These are phyloP conservation scores for Fistulinella staudtii DNA, from an alignment of 1,284 basidiomycete species.

Conservation along the genomic window DNA sequence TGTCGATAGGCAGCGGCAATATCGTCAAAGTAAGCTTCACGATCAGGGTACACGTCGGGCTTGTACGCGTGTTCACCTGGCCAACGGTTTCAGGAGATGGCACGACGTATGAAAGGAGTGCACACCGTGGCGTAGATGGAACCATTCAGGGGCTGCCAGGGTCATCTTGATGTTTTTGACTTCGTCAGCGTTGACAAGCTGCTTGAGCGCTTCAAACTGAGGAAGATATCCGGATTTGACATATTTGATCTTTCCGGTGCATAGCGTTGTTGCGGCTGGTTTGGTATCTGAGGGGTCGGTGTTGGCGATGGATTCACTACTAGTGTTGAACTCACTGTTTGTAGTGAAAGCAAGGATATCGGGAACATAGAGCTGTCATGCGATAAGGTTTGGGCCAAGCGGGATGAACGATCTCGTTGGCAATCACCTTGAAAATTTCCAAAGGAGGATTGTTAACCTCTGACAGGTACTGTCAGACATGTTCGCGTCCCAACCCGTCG, in stretches of 20 bases:
- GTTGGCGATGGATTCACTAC: constrained; percentile 21
- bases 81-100: no score
- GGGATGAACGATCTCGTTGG: background rate
- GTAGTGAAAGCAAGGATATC: constrained; percentile 54
- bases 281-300: constrained; percentile 42
- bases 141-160: constrained; percentile 72
- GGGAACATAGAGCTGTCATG: constrained; percentile 33
- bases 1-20: constrained; percentile 65
- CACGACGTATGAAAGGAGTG: background rate
- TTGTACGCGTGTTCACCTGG: constrained; percentile 23
- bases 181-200: constrained; percentile 53
- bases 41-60: constrained; percentile 15
- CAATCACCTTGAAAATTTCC: constrained; percentile 25
- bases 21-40: constrained; percentile 71
- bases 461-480: constrained; percentile 8
- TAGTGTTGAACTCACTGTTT: constrained; percentile 40
- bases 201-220: constrained; percentile 58
- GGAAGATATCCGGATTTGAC: constrained; percentile 61
- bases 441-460: constrained; percentile 24
- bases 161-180: constrained; percentile 70
- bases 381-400: background rate
- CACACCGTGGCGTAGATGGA: constrained; percentile 64
- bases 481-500: no score
- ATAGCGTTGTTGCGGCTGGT: constrained; percentile 46
- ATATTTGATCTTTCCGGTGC: constrained; percentile 58